These are phyloP conservation scores for Sclerotinia trifoliorum DNA, from an alignment of 2,329 filamentous ascomycete species.

Conservation along the genomic window DNA sequence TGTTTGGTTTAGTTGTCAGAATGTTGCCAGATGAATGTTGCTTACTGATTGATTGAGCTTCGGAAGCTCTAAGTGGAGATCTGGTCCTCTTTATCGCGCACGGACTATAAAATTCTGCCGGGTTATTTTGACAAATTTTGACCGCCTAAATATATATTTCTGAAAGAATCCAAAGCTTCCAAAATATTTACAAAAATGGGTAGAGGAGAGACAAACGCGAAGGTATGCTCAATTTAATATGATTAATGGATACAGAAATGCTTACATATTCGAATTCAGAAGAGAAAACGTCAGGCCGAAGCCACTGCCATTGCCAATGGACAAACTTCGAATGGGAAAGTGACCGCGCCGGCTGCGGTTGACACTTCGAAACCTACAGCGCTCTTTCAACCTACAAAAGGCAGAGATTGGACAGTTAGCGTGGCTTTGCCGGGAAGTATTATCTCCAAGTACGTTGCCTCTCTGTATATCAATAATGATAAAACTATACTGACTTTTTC, in stretches of 20 bases:
- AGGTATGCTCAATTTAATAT: slow-evolving; percentile 26
- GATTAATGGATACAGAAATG: not conserved
- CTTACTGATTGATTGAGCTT: slow-evolving; percentile 3
- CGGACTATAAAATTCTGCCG: slow-evolving; percentile 28
- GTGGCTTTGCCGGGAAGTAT: slow-evolving; percentile 78
- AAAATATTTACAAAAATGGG: slow-evolving; percentile 33
- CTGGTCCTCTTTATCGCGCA: slow-evolving; percentile 22
- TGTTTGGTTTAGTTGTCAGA: not conserved
- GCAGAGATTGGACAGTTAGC: slow-evolving; percentile 70
- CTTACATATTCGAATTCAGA: slow-evolving; percentile 30
- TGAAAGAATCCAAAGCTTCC: slow-evolving; percentile 12
- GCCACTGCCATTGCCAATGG: slow-evolving; percentile 31
- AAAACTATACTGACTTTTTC: slow-evolving; percentile 18
- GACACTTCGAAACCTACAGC: slow-evolving; percentile 65
- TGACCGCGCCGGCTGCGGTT: slow-evolving; percentile 31
- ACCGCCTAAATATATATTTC: slow-evolving; percentile 27
- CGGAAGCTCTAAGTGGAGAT: slow-evolving; percentile 13
- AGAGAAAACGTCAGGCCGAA: slow-evolving; percentile 39
- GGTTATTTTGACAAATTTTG: slow-evolving; percentile 2
- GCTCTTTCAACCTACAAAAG: slow-evolving; percentile 62
- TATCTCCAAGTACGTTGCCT: slow-evolving; percentile 61
- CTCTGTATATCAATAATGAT: slow-evolving; percentile 25
- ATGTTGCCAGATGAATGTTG: not conserved
- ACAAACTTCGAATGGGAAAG: slow-evolving; percentile 33
- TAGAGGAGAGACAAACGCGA: slow-evolving; percentile 37